phyloP scores from a whole-genome alignment of 495 filamentous ascomycete species.

The Penicillium argentinense region DNA sequence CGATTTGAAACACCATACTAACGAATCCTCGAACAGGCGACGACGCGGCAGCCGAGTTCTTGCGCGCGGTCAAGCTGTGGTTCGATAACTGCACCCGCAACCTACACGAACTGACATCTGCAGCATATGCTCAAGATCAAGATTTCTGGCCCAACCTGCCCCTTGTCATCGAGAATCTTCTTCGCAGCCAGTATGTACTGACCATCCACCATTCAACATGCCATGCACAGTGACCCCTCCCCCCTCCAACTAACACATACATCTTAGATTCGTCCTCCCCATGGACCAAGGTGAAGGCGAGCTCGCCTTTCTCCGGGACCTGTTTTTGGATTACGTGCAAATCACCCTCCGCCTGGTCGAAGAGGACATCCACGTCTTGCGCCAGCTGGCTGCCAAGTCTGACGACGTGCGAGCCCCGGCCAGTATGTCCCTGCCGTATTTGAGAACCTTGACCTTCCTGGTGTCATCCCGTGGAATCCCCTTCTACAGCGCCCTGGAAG shows the following conservation, averaged over 20 bases:
- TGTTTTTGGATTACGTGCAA: conserved; percentile 34
- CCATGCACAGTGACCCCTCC: too few species aligned
- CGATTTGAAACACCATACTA: not conserved
- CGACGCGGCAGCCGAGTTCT: conserved; percentile 20
- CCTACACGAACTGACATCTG: conserved; percentile 29
- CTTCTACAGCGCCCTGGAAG: conserved; percentile 30
- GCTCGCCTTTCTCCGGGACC: conserved; percentile 34
- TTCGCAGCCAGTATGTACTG: conserved; percentile 43
- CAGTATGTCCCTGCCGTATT: conserved; percentile 28
- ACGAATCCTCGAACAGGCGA: conserved; percentile 24
- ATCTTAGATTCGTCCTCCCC: conserved; percentile 29
- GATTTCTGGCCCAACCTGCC: conserved; percentile 58
- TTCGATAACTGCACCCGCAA: conserved; percentile 31
- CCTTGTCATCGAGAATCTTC: conserved; percentile 38
- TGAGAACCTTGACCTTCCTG: conserved; percentile 30
- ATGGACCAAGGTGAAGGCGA: conserved; percentile 27
- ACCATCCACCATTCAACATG: too few species aligned
- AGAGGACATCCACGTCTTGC: conserved; percentile 32
- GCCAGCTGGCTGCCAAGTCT: conserved; percentile 22
- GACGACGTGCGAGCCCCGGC: conserved; percentile 27
- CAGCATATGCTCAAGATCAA: conserved; percentile 33
- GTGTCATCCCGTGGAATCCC: conserved; percentile 34
- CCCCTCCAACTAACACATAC: conserved; percentile 10
- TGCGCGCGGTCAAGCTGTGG: conserved; percentile 36
- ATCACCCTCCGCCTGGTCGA: conserved; percentile 36